Conservation (phyloP, 305 asterid genomes). For the Fraxinus sp. region DNA sequence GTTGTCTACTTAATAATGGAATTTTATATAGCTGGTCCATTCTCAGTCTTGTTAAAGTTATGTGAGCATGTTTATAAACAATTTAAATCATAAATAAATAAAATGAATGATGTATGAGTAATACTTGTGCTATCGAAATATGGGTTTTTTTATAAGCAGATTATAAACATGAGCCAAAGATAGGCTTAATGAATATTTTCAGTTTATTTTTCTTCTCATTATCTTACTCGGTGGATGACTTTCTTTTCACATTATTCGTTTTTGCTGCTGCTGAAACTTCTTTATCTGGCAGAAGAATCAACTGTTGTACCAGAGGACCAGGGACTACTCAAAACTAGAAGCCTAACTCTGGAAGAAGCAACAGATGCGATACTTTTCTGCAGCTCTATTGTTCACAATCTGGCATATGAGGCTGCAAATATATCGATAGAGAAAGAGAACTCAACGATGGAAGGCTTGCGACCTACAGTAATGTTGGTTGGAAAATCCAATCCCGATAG, state of each 20-base stretch:
- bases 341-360: conserved; percentile 93
- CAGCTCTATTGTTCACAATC: conserved; percentile 87
- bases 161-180: not conserved
- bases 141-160: not conserved
- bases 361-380: conserved; percentile 93
- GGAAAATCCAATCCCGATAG: conserved; percentile 55
- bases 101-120: not conserved
- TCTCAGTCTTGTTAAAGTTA: not conserved
- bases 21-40: not conserved
- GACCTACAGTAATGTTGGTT: conserved; percentile 44
- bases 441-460: conserved; percentile 41
- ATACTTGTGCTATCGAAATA: not conserved
- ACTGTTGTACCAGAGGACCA: conserved; percentile 48
- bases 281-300: conserved; percentile 61
- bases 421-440: conserved; percentile 66
- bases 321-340: conserved; percentile 45
- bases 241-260: conserved; percentile 1
- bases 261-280: conserved; percentile 12
- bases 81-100: not conserved
- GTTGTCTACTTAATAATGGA: not conserved
- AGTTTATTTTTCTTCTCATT: not conserved
- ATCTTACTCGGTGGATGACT: not conserved
- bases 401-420: conserved; percentile 84
- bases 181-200: not conserved
- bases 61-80: not conserved